Conservation (phyloP, 2,329 filamentous ascomycete genomes). For the Monilinia fructicola region DNA sequence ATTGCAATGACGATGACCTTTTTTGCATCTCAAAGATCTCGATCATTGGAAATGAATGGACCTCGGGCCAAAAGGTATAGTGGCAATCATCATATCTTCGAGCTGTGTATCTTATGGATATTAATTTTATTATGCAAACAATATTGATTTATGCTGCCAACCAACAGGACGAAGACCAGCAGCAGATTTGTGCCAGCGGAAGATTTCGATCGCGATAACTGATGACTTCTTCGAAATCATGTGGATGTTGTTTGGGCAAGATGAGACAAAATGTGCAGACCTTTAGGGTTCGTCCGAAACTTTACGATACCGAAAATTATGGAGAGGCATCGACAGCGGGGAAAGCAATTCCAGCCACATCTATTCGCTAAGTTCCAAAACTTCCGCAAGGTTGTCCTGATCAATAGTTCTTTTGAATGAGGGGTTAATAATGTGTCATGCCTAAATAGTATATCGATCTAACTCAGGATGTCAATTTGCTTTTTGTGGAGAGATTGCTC, state of each 20-base stretch:
- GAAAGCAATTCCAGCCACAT: neutral
- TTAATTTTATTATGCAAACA: conserved; percentile 13
- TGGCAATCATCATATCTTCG: neutral
- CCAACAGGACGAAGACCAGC: neutral
- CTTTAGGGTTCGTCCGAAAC: conserved; percentile 19
- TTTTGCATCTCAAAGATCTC: conserved; percentile 3
- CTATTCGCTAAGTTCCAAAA: conserved; percentile 16
- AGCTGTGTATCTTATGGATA: conserved; percentile 17
- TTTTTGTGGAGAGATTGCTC: conserved; percentile 7
- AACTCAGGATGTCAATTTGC: conserved; percentile 1
- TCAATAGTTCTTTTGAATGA: conserved; percentile 9
- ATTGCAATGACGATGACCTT: conserved; percentile 7
- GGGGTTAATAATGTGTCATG: conserved; percentile 10
- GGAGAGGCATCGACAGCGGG: conserved; percentile 18
- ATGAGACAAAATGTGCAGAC: conserved; percentile 8
- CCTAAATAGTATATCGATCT: conserved; percentile 6
- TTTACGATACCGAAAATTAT: conserved; percentile 17
- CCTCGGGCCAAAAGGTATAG: conserved; percentile 10
- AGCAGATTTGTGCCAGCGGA: conserved; percentile 6
- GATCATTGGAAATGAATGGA: conserved; percentile 6
- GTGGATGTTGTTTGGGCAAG: neutral
- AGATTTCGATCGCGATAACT: conserved; percentile 5
- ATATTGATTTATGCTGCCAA: conserved; percentile 21
- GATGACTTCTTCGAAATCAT: conserved; percentile 6
- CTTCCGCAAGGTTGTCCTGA: conserved; percentile 11